phyloP scores from a whole-genome alignment of 2,329 filamentous ascomycete species.

The Calonectria hongkongensis region DNA sequence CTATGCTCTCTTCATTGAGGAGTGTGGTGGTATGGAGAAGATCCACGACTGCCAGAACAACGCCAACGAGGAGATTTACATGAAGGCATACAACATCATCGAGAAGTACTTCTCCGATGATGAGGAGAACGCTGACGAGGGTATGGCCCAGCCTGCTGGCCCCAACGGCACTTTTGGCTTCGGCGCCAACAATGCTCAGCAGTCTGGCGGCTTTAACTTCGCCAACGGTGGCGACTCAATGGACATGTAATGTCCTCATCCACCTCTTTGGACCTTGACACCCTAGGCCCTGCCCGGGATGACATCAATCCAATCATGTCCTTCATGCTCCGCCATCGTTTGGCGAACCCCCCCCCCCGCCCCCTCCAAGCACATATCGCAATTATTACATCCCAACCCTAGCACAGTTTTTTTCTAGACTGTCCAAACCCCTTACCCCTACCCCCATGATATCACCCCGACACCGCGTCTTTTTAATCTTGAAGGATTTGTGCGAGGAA shows the following conservation, averaged over 20 bases:
- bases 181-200: constrained; percentile 76
- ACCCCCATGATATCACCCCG: constrained; percentile 58
- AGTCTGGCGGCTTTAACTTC: constrained; percentile 94
- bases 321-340: constrained; percentile 30
- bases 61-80: constrained; percentile 99
- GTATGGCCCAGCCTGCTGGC: constrained; percentile 78
- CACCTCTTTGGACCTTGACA: constrained; percentile 32
- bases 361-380: constrained; percentile 50
- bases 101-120: constrained; percentile 99
- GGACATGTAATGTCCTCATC: constrained; percentile 73
- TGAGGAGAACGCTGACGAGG: constrained; percentile 92
- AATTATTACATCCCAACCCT: constrained; percentile 49
- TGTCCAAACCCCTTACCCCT: constrained; percentile 48
- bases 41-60: constrained; percentile 99
- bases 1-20: constrained; percentile 98
- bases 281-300: constrained; percentile 10
- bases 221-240: constrained; percentile 81
- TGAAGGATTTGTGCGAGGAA: constrained; percentile 61
- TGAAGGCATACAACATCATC: constrained; percentile 99
- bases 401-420: constrained; percentile 51
- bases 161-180: constrained; percentile 87
- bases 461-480: constrained; percentile 60
- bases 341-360: constrained; percentile 42
- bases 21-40: constrained; percentile 99
- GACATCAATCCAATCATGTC: constrained; percentile 6